These are phyloP conservation scores for Paraphaeosphaeria sporulosa DNA, from an alignment of 2,329 filamentous ascomycete genomes.

Conservation along the genomic window DNA sequence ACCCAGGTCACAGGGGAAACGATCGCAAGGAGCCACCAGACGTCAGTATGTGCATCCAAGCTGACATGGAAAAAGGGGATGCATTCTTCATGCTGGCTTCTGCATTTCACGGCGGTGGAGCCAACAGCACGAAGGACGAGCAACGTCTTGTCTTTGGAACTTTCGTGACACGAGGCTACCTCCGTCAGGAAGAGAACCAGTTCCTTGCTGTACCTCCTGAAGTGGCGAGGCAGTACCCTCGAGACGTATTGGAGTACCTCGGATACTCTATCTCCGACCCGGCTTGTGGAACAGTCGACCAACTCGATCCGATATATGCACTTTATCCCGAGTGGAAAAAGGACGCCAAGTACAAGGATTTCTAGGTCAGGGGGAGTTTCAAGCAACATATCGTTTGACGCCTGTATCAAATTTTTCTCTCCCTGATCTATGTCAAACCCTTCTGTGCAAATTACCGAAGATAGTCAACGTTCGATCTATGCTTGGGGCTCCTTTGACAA, in stretches of 20 bases:
- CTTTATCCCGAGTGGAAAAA: conserved; percentile 16
- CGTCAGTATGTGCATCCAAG: conserved; percentile 19
- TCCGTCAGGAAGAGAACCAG: conserved; percentile 53
- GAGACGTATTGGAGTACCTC: conserved; percentile 16
- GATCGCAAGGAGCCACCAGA: conserved; percentile 16
- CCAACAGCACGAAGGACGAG: conserved; percentile 43
- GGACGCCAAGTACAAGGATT: conserved; percentile 19
- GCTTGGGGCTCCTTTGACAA: no score
- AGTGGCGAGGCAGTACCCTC: conserved; percentile 27
- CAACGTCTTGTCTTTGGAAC: conserved; percentile 43
- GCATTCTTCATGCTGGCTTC: conserved; percentile 48
- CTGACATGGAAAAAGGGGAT: conserved; percentile 46
- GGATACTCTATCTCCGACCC: conserved; percentile 18
- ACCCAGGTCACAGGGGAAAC: conserved; percentile 18
- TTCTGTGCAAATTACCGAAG: no score
- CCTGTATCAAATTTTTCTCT: no score
- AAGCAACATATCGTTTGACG: no score
- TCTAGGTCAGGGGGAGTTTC: background rate
- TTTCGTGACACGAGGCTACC: conserved; percentile 45
- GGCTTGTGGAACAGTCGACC: conserved; percentile 20
- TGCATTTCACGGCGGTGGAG: conserved; percentile 45
- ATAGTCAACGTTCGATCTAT: no score
- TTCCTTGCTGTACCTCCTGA: conserved; percentile 40
- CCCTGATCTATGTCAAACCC: no score
- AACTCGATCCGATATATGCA: conserved; percentile 22